A percentile compares a stretch with the other conserved stretches of the same genome.
Conservation (phyloP, 345 rosid species). For the Acer yangbiense region DNA sequence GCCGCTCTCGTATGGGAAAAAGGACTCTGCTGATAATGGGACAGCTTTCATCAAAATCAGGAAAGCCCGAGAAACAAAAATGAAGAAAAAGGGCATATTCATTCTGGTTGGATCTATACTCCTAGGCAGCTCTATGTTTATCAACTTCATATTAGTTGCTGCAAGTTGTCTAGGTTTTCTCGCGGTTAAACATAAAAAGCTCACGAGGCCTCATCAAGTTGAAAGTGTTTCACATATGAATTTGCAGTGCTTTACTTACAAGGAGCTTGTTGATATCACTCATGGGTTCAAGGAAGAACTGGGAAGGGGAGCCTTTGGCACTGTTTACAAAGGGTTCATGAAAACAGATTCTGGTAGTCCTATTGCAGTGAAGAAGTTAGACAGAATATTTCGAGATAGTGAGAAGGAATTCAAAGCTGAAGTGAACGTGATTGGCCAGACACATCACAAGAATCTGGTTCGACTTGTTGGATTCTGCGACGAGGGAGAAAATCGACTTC, state of each 20-base stretch:
- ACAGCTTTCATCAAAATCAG: conserved; percentile 33
- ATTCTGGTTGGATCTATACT: conserved; percentile 19
- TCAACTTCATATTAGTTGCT: conserved; percentile 16
- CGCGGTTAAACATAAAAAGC: conserved; percentile 1
- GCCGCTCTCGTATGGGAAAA: conserved; percentile 41
- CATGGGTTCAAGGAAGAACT: conserved; percentile 35
- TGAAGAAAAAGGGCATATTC: background rate
- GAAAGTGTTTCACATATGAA: conserved; percentile 8
- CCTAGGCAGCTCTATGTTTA: conserved; percentile 20
- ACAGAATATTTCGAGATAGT: conserved; percentile 11
- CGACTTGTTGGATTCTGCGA: conserved; percentile 43
- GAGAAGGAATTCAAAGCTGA: conserved; percentile 42
- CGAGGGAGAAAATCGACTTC: conserved; percentile 31
- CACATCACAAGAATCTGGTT: conserved; percentile 43
- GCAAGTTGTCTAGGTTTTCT: conserved; percentile 18
- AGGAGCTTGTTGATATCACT: conserved; percentile 39
- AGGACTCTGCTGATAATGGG: background rate
- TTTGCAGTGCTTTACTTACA: conserved; percentile 31
- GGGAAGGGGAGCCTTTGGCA: conserved; percentile 49
- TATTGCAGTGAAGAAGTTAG: conserved; percentile 43
- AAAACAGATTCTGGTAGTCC: background rate
- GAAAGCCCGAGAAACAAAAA: background rate
- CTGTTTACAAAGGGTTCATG: conserved; percentile 40
- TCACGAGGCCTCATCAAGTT: background rate
- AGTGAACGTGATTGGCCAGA: conserved; percentile 33